These are phyloP conservation scores for Aspergillus carlsbadensis DNA, from an alignment of 495 filamentous ascomycete genomes.

Conservation along the genomic window DNA sequence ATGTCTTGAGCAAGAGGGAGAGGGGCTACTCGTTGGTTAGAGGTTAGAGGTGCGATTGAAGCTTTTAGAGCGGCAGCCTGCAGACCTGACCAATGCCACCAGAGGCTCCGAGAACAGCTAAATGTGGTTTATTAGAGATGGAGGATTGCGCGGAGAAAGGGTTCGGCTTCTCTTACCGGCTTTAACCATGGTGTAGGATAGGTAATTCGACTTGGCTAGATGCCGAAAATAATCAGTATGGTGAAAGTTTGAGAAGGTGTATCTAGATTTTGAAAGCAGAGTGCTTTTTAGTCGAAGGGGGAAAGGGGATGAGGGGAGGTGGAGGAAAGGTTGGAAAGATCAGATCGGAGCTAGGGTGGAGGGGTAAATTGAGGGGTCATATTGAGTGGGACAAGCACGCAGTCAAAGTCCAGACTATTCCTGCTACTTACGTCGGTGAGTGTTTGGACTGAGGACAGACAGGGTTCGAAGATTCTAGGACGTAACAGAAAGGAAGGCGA, in stretches of 20 bases:
- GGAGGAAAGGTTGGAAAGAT: constrained; percentile 15
- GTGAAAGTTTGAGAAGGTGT: too few species aligned
- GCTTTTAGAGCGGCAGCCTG: not conserved
- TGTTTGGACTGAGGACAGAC: not conserved
- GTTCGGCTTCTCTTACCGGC: constrained; percentile 58
- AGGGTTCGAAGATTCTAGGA: not conserved
- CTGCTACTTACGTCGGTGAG: constrained; percentile 6
- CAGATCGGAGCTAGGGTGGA: constrained; percentile 13
- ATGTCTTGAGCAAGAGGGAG: constrained; percentile 90
- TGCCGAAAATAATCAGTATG: not conserved
- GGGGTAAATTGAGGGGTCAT: constrained; percentile 21
- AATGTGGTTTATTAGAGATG: constrained; percentile 1
- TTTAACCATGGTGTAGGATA: constrained; percentile 72
- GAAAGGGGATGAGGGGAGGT: constrained; percentile 14
- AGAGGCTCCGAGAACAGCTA: constrained; percentile 92
- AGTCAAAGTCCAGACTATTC: not conserved
- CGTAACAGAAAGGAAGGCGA: constrained; percentile 4
- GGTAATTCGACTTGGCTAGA: not conserved
- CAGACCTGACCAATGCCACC: constrained; percentile 96
- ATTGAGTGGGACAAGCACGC: constrained; percentile 20
- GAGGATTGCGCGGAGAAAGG: not conserved
- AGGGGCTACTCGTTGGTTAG: constrained; percentile 82
- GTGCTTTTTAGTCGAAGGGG: too few species aligned
- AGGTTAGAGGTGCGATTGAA: constrained; percentile 11
- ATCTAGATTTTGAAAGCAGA: too few species aligned